These are phyloP conservation scores for Curvularia eragrostidis DNA, from an alignment of 2,329 filamentous ascomycete species.

Conservation along the genomic window DNA sequence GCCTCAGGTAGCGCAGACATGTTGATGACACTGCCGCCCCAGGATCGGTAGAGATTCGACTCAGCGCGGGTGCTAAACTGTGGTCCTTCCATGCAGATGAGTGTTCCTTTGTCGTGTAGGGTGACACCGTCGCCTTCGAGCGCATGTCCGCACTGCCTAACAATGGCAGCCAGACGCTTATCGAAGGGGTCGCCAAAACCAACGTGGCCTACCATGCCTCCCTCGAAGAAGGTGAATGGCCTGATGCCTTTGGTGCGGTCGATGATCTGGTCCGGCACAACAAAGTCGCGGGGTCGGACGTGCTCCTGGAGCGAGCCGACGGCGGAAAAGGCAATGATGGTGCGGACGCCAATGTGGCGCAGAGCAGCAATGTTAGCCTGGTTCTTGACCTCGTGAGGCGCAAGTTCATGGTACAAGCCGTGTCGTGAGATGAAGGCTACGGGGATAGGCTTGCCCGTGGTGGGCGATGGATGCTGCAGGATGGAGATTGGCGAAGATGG, in stretches of 20 bases:
- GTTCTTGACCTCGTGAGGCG: conserved; percentile 92
- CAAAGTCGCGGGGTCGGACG: conserved; percentile 95
- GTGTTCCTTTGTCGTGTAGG: conserved; percentile 81
- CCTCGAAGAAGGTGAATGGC: conserved; percentile 95
- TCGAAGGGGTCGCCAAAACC: conserved; percentile 98
- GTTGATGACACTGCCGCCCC: conserved; percentile 96
- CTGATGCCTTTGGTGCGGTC: conserved; percentile 95
- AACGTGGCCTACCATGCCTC: conserved; percentile 89
- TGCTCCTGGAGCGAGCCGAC: conserved; percentile 91
- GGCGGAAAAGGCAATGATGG: conserved; percentile 91
- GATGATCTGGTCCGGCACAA: conserved; percentile 94
- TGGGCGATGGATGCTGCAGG: conserved; percentile 81
- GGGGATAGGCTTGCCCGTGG: conserved; percentile 65
- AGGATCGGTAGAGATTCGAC: conserved; percentile 90
- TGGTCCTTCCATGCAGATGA: conserved; percentile 98
- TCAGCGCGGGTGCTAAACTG: conserved; percentile 97
- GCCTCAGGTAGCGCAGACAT: conserved; percentile 96
- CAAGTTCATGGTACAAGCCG: conserved; percentile 84
- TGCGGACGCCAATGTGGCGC: conserved; percentile 84
- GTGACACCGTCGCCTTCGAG: conserved; percentile 84
- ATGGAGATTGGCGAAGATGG: conserved; percentile 82
- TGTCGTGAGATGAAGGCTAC: conserved; percentile 95
- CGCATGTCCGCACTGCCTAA: conserved; percentile 76
- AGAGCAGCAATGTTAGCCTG: conserved; percentile 99
- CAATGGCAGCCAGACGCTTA: conserved; percentile 73